Base-by-base conservation (phyloP, 176 grass and related monocot species). In the Zea mays region DNA sequence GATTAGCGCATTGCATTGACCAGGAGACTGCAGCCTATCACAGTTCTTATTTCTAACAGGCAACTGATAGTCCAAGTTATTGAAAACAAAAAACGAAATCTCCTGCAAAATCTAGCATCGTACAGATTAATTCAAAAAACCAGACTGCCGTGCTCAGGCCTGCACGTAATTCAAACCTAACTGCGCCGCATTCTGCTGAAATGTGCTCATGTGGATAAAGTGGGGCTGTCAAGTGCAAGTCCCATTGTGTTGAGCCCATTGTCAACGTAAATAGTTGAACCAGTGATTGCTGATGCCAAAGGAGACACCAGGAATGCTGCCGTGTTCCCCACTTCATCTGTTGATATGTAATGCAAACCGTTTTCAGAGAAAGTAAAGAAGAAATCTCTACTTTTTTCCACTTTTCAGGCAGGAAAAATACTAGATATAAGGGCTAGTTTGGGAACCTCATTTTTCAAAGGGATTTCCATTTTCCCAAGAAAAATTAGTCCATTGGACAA, bases 231-330 rank as follows among this genome's bases (percentile, higher is more conserved):
- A 13, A 87, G 17, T 13, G 95, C 95, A 46, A 97, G 55, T 1
- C 91, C 95, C 91, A 97, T 92, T 7, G 89, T 94, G 43, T 94
- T 91, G 16, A 97, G 82, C 35, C 95, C 95, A 27, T 97, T 97
- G 86, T 97, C 95, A 0, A 92, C 95, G 73, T 94, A 97, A 43
- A 97, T 87, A 60, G 83, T 88, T 1, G 95, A 92, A 21, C 95
- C 95, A 11, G 95, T 97, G 36, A 97, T 86, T 15, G 95, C 95
- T 2, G 95, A 97, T 43, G 95, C 95, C 60, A 97, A 90, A 40
- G 95, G 89, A 74, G 91, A 94, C n/a, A 88, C 89, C 74, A 97
- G 79, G 70, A 97, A 97, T 50, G 95, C 95, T 21, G 95, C 95
- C 10, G 87, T 65, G 69, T 86, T 94, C 65, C 95, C 91, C 21